A percentile compares a stretch with the other conserved stretches of the same genome.
Conservation (phyloP, 345 rosid species). For the Citrus reticulata region DNA sequence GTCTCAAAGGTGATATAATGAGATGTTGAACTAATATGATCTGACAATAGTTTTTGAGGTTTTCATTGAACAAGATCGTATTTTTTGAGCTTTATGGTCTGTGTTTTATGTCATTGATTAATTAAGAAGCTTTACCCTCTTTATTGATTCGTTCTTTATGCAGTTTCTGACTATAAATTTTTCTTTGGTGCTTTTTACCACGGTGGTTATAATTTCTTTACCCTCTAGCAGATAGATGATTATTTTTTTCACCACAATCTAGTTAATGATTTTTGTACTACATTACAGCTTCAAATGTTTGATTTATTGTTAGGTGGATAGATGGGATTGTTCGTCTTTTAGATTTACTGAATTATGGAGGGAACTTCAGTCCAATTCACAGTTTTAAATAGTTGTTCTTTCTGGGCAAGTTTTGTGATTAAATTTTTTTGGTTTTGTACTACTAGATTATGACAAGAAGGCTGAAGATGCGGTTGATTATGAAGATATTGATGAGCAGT, state of each 20-base stretch:
- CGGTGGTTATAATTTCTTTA: not conserved
- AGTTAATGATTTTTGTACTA: not conserved
- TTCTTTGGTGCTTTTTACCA: not conserved
- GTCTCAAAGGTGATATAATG: not conserved
- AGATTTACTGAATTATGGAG: not conserved
- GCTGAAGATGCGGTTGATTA: constrained; percentile 95
- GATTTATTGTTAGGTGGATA: not conserved
- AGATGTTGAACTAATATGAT: not conserved
- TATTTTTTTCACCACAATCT: not conserved
- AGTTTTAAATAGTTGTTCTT: not conserved
- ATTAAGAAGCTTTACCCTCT: not conserved
- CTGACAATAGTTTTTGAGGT: not conserved
- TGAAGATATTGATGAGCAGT: constrained; percentile 93
- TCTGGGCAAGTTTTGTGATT: constrained; percentile 22
- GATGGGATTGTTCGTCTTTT: not conserved
- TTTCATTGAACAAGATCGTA: not conserved
- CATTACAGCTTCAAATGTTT: not conserved
- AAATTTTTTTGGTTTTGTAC: constrained; percentile 24
- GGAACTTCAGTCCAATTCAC: not conserved
- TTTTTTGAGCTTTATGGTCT: not conserved
- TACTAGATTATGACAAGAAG: constrained; percentile 83
- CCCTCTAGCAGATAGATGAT: not conserved
- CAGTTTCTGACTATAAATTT: not conserved
- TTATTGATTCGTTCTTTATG: not conserved
- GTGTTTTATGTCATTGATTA: not conserved